These are phyloP conservation scores for Herpetomonas tarakana DNA, from an alignment of 208 protist genomes.

Conservation along the genomic window DNA sequence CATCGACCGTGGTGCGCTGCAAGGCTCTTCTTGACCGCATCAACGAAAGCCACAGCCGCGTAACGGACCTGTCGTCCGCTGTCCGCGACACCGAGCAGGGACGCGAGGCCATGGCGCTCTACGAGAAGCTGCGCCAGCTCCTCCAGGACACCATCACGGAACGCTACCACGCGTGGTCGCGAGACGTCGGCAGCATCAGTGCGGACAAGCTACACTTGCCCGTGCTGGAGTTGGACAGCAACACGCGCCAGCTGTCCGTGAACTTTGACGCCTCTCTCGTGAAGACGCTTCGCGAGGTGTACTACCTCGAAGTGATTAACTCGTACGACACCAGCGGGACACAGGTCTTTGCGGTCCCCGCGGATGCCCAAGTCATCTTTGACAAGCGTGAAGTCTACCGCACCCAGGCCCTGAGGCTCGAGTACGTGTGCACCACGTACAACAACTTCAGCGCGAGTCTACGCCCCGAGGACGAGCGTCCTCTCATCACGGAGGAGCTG, in stretches of 20 bases:
- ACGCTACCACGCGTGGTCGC: slow-evolving; percentile 89
- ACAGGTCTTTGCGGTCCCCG: slow-evolving; percentile 77
- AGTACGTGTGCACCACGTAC: slow-evolving; percentile 93
- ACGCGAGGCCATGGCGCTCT: slow-evolving; percentile 74
- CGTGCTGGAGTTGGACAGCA: slow-evolving; percentile 71
- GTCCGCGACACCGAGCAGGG: slow-evolving; percentile 87
- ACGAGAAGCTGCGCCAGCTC: slow-evolving; percentile 64
- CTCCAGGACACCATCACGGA: slow-evolving; percentile 74
- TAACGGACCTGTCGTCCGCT: slow-evolving; percentile 59
- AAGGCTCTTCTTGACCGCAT: slow-evolving; percentile 94
- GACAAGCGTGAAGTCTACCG: slow-evolving; percentile 90
- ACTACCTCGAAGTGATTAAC: slow-evolving; percentile 95
- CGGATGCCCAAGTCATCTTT: slow-evolving; percentile 86
- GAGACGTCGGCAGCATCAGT: slow-evolving; percentile 83
- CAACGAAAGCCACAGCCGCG: slow-evolving; percentile 83
- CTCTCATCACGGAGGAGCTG: slow-evolving; percentile 89
- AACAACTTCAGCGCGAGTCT: slow-evolving; percentile 92
- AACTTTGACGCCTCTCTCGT: slow-evolving; percentile 97
- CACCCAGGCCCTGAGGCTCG: slow-evolving; percentile 89
- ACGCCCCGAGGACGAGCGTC: slow-evolving; percentile 88
- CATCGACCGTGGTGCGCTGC: slow-evolving; percentile 90
- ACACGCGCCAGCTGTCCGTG: slow-evolving; percentile 66
- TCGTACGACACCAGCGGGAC: slow-evolving; percentile 64
- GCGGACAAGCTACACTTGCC: slow-evolving; percentile 94
- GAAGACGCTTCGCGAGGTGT: slow-evolving; percentile 95